Evolutionary conservation across 176 grass and related monocot species (phyloP).

Genomic region (Oryza rufipogon): DNA sequence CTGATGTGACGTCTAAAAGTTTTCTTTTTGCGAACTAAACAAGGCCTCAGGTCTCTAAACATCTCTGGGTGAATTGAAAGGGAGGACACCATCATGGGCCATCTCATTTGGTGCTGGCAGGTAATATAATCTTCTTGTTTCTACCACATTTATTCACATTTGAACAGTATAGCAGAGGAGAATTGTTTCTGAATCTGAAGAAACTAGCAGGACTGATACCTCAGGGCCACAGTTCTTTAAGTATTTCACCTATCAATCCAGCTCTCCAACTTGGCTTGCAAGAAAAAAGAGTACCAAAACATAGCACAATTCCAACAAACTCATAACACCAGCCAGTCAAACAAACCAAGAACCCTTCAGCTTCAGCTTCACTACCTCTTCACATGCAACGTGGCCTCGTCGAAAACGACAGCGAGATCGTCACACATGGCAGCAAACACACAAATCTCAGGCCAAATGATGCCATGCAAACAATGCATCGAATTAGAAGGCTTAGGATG

Average conservation of each 20-base stretch:
- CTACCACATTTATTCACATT: neutral
- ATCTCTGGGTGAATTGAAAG: neutral
- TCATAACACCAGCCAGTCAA: neutral
- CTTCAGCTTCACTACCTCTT: neutral
- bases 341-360: neutral
- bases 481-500: neutral
- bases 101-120: neutral
- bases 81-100: neutral
- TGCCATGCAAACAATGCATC: neutral
- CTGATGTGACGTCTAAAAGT: too few species aligned
- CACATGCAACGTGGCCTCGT: neutral
- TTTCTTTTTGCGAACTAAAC: too few species aligned
- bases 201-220: too few species aligned
- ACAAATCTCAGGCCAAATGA: slow-evolving; percentile 10
- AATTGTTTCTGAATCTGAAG: neutral
- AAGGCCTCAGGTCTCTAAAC: too few species aligned
- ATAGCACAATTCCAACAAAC: slow-evolving; percentile 11
- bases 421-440: neutral
- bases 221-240: neutral
- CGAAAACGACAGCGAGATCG: neutral
- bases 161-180: neutral
- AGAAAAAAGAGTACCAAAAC: slow-evolving; percentile 38
- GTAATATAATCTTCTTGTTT: neutral
- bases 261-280: slow-evolving; percentile 25
- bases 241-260: neutral